Percentiles rank a stretch among this genome's conserved stretches.
These are phyloP conservation scores for Flammula alnicola DNA, from an alignment of 1,284 basidiomycete genomes.

Conservation along the genomic window DNA sequence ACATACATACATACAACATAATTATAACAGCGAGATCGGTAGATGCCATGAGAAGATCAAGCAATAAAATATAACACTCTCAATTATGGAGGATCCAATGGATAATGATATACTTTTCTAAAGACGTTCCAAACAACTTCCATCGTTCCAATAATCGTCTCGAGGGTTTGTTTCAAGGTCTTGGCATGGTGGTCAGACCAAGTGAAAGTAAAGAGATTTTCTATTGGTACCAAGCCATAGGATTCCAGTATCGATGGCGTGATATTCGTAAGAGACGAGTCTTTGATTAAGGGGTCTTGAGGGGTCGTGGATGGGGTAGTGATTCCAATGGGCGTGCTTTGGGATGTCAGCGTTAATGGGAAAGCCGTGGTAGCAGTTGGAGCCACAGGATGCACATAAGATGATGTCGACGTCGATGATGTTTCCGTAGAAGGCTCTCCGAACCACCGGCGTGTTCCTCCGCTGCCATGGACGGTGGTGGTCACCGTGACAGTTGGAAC, in stretches of 20 bases:
- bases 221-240: constrained; percentile 28
- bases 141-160: constrained; percentile 41
- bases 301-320: no score
- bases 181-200: constrained; percentile 31
- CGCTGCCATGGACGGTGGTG: constrained; percentile 36
- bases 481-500: constrained; percentile 42
- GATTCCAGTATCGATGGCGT: constrained; percentile 16
- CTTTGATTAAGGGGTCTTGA: not conserved
- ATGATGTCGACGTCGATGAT: constrained; percentile 1
- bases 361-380: constrained; percentile 6
- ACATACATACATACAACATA: constrained; percentile 6
- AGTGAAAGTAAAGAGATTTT: constrained; percentile 28
- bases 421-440: constrained; percentile 4
- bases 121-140: constrained; percentile 52
- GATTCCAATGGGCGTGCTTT: constrained; percentile 6
- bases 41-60: no score
- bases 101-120: constrained; percentile 59
- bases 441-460: constrained; percentile 11
- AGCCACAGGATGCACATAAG: not conserved
- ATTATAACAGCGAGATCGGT: no score
- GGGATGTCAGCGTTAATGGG: constrained; percentile 6
- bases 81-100: constrained; percentile 53
- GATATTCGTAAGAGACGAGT: constrained; percentile 11
- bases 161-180: constrained; percentile 33
- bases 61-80: no score